Conservation (phyloP, 441 rosid genomes). For the Hura crepitans region DNA sequence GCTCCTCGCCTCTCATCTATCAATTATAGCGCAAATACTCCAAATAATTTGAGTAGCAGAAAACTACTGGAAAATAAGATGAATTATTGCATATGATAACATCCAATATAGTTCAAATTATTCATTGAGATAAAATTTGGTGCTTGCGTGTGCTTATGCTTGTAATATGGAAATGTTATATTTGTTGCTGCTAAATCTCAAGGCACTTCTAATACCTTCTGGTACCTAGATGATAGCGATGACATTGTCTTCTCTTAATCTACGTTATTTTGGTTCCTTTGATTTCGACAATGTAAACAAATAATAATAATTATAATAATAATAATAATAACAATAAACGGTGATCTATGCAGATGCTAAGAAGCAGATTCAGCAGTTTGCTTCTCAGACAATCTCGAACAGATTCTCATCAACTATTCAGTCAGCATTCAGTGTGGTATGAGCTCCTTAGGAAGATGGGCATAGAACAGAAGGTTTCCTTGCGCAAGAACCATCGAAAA, state of each 20-base stretch:
- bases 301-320: too few relatives aligned
- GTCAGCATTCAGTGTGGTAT: constrained; percentile 85
- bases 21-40: background rate
- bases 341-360: constrained; percentile 62
- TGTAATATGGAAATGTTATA: background rate
- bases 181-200: background rate
- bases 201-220: background rate
- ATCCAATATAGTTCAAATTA: background rate
- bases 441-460: constrained; percentile 24
- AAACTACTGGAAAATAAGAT: background rate
- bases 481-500: constrained; percentile 17
- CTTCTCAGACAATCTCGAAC: constrained; percentile 80
- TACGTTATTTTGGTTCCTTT: background rate
- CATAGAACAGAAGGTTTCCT: background rate
- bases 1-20: background rate
- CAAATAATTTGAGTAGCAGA: background rate
- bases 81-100: background rate
- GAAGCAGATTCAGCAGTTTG: constrained; percentile 95
- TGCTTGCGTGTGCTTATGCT: background rate
- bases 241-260: background rate
- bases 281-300: background rate
- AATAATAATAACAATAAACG: too few relatives aligned
- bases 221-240: background rate
- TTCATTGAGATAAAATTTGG: background rate
- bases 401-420: constrained; percentile 79